These are phyloP conservation scores for Globisporangium apiculatum DNA, from an alignment of 352 stramenopile species.

Conservation along the genomic window DNA sequence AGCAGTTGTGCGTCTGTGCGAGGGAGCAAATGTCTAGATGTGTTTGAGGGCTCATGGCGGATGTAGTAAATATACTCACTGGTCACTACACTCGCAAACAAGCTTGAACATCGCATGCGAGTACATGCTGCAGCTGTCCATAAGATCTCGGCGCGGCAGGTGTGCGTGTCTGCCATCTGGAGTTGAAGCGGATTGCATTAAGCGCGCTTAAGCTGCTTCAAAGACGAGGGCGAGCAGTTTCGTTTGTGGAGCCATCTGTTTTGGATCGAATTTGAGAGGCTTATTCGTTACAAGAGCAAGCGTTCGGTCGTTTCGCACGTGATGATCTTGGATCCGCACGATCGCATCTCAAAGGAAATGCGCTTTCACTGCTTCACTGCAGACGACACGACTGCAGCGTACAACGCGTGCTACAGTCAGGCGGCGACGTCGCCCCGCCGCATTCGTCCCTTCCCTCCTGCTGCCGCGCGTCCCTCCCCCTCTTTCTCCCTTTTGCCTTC, in stretches of 20 bases:
- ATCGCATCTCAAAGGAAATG: not conserved
- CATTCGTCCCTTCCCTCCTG: not conserved
- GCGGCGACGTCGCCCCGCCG: not conserved
- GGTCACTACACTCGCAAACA: no score
- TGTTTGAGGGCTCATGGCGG: no score
- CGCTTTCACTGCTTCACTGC: not conserved
- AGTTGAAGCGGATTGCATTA: conserved; percentile 1
- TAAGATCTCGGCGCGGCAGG: no score
- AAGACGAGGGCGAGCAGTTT: not conserved
- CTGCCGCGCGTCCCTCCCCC: conserved; percentile 2
- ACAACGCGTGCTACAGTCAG: no score
- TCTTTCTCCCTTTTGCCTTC: not conserved
- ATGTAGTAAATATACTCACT: no score
- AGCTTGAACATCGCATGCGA: not conserved
- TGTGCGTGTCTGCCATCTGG: not conserved
- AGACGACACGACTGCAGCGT: not conserved
- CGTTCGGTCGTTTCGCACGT: not conserved
- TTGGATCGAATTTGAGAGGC: not conserved
- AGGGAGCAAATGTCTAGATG: no score
- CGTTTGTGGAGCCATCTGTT: not conserved
- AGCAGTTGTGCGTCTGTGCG: no score
- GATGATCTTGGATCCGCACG: not conserved
- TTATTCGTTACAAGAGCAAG: not conserved
- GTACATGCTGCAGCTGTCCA: not conserved
- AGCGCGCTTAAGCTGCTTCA: not conserved